Base-by-base conservation (phyloP, 2,329 filamentous ascomycete species). In the Trichophyton schoenleinii region DNA sequence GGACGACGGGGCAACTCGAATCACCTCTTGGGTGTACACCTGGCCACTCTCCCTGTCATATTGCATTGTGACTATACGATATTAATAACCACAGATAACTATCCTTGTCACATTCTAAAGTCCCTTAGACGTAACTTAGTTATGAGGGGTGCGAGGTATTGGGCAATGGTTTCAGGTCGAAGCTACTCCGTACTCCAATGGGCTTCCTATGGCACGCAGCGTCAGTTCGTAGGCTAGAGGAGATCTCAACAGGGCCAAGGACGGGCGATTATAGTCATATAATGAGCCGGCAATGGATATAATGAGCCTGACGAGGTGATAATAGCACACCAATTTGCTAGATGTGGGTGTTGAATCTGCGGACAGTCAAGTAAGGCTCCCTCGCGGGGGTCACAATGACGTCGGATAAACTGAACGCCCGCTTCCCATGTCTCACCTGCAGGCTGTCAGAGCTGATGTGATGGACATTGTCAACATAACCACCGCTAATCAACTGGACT, bases 21-120 rank as follows among this genome's bases (percentile, higher is more conserved):
- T 20, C 22, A 48, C 41, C 41, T 46, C 58, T 42, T 66, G 64
- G 3, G 61, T 62, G 42, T 63, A 67, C 34, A 66, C 63, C 52
- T 65, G 64, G 22, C 66, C 66, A 44, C 64, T 67, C 34, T 57
- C 62, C 42, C 46, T 53, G 58, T 67, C 66, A 57, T 60, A 63
- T 55, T 60, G 22, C 49, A 53, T 53, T 38, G 20, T 49, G 55
- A 20, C n/a, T 55, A 8, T 59, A 34, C 61, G 64, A 66, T 41
- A 46, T 15, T 28, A 9, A 34, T 20, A 20, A 15, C 15, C n/a
- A 15, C n/a, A 31, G 22, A 18, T 31, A 31, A 2, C 6, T 31
- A 22, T 8, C 44, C 20, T 20, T 9, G 8, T 48, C 44, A 48
- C 44, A 48, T 22, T 22, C 18, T 48, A 11, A 25, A 20, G n/a